These are phyloP conservation scores for Aspergillus latus DNA, from an alignment of 2,329 filamentous ascomycete species.

Conservation along the genomic window DNA sequence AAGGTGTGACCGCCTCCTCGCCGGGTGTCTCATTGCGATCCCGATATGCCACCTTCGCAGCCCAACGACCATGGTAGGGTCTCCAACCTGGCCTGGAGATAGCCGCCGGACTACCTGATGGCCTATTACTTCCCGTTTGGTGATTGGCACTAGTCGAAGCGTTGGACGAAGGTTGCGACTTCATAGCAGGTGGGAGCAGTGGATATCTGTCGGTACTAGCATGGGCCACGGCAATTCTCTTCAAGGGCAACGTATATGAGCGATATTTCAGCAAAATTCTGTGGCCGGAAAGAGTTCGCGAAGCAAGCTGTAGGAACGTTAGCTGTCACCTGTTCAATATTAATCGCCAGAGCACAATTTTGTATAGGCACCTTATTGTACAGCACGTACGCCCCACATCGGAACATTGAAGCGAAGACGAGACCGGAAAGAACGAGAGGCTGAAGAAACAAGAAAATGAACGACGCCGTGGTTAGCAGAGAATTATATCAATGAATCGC, in stretches of 20 bases:
- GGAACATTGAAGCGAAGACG: conserved; percentile 15
- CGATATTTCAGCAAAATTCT: neutral
- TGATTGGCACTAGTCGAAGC: conserved; percentile 6
- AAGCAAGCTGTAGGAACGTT: conserved; percentile 3
- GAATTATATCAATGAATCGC: neutral
- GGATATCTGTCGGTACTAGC: neutral
- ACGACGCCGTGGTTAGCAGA: neutral
- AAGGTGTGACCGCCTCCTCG: neutral
- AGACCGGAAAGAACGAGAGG: neutral
- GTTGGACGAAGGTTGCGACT: conserved; percentile 1
- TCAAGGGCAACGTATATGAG: neutral
- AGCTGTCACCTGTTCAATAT: neutral
- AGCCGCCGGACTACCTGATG: neutral
- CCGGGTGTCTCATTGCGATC: neutral
- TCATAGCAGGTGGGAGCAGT: conserved; percentile 7
- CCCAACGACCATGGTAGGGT: conserved; percentile 23
- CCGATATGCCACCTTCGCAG: conserved; percentile 12
- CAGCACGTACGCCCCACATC: conserved; percentile 15
- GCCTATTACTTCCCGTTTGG: neutral
- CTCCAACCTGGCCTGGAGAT: conserved; percentile 18
- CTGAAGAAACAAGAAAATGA: neutral
- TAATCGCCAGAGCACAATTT: neutral
- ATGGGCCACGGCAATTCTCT: neutral
- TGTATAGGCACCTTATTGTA: conserved; percentile 16
- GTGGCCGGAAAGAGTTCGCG: neutral